phyloP scores from a whole-genome alignment of 2,329 filamentous ascomycete genomes.

The Hawksworthiomyces lignivorus region DNA sequence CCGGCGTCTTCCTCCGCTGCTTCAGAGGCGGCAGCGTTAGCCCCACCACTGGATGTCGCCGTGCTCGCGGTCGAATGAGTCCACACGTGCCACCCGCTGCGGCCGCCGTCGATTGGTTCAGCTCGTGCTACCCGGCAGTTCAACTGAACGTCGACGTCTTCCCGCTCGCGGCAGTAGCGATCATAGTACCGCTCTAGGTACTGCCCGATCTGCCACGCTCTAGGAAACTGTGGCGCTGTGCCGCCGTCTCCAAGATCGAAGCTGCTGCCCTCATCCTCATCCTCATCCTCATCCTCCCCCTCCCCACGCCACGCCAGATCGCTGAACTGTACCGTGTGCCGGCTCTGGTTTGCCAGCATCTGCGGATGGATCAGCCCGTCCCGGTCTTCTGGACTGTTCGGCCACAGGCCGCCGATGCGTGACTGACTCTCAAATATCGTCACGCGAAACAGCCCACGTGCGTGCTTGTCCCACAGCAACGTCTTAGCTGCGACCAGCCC shows the following conservation, averaged over 20 bases:
- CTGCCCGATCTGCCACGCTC: constrained; percentile 66
- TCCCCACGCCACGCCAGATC: constrained; percentile 62
- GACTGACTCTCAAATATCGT: constrained; percentile 61
- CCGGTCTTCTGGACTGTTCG: constrained; percentile 40
- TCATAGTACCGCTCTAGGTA: constrained; percentile 62
- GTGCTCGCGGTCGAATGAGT: neutral
- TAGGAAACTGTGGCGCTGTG: constrained; percentile 58
- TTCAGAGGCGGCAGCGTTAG: neutral
- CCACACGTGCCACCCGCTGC: constrained; percentile 33
- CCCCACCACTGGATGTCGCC: too few relatives aligned
- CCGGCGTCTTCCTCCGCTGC: constrained; percentile 31
- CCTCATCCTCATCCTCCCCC: neutral
- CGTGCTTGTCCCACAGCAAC: constrained; percentile 52
- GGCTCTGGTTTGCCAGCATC: constrained; percentile 67
- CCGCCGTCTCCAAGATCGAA: too few relatives aligned
- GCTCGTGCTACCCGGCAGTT: constrained; percentile 38
- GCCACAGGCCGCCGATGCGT: constrained; percentile 74
- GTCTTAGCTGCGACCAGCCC: constrained; percentile 67
- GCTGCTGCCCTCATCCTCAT: neutral
- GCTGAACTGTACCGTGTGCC: constrained; percentile 64
- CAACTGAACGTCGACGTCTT: constrained; percentile 37
- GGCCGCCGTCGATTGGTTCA: constrained; percentile 20
- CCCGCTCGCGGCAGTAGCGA: constrained; percentile 41
- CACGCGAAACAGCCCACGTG: constrained; percentile 50
- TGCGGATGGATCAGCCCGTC: constrained; percentile 53